Evolutionary conservation across 2,329 filamentous ascomycete genomes (phyloP), one percentile per base, ranked within the genome.

Genomic region (Cordyceps javanica): DNA sequence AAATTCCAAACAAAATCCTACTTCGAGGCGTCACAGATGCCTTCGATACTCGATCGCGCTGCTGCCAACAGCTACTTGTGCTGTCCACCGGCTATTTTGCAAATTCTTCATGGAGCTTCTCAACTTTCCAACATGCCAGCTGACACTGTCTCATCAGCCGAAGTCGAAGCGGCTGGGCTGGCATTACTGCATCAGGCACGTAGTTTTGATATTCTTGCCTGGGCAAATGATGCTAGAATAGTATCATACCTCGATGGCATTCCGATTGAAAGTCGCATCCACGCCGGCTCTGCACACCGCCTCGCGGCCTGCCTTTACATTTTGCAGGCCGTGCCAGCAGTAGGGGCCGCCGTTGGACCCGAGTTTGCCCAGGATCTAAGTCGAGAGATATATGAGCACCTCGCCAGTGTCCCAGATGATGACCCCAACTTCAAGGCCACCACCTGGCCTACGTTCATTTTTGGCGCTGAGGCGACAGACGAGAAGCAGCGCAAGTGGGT

Each of bases 351-450:
- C 16, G 64, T 68, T 6, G 68, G 64, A 11, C 64, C 70, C 1
- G 61, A 68, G 11, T 59, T 70, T 30, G 64, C 61, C 4, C 68
- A 70, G 3, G 58, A 63, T 1, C 67, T 83, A 3, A 75, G 75
- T 14, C 61, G 70, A 2, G 77, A 81, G 25, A 70, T 82, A 1
- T 71, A 81, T 7, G 58, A 73, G 3, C 75, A 81, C 26, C 68
- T 83, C 3, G 73, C 74, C 0, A 69, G 68, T 39, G 75, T 85
- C 2, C 74, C 75, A 0, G 72, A 76, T 9, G 70, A 76, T 2
- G 78, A 83, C 46, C 71, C 73, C 1, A 75, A 82, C 21, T 77
- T 82, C 69, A 84, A 83, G 62, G 80, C 78, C 0, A 81, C 79
- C 4, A 75, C 77, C 1, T 84, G 80, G 80, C 79, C 81, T 0